These are phyloP conservation scores for Purpureocillium lavendulum DNA, from an alignment of 2,329 filamentous ascomycete species.

Conservation along the genomic window DNA sequence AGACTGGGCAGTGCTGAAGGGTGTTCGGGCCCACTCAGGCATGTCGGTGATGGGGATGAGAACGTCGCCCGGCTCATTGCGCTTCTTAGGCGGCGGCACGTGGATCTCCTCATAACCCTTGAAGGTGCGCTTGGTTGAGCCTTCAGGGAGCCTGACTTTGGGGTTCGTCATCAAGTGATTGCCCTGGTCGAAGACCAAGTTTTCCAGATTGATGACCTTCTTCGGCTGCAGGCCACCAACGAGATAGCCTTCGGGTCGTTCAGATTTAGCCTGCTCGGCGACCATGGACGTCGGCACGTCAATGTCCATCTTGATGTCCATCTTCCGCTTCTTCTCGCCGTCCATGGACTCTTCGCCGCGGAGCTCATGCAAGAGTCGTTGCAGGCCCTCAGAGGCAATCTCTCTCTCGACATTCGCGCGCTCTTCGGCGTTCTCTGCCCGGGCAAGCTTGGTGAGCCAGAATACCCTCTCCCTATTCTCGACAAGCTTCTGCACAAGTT, in stretches of 20 bases:
- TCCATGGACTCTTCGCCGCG: constrained; percentile 59
- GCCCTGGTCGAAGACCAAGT: constrained; percentile 92
- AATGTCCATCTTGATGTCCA: constrained; percentile 94
- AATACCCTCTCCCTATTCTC: constrained; percentile 89
- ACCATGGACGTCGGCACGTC: constrained; percentile 59
- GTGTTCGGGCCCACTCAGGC: constrained; percentile 82
- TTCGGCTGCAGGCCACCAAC: constrained; percentile 79
- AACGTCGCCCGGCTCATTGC: constrained; percentile 68
- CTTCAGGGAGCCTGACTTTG: constrained; percentile 86
- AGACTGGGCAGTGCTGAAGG: constrained; percentile 78
- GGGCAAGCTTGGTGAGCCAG: constrained; percentile 85
- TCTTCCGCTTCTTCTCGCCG: constrained; percentile 53
- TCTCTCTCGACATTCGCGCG: constrained; percentile 75
- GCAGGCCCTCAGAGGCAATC: constrained; percentile 82
- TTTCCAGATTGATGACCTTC: constrained; percentile 86
- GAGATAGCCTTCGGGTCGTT: constrained; percentile 58
- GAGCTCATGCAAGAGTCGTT: constrained; percentile 81
- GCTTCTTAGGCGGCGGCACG: constrained; percentile 85
- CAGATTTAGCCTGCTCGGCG: constrained; percentile 37
- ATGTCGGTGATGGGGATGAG: constrained; percentile 80
- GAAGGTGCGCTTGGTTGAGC: constrained; percentile 89
- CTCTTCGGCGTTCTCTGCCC: constrained; percentile 71
- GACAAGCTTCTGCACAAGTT: constrained; percentile 84
- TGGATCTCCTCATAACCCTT: constrained; percentile 99
- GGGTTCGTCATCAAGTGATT: constrained; percentile 99